Conservation (phyloP, 169 alveolate species). For the Toxoplasma gondii region DNA sequence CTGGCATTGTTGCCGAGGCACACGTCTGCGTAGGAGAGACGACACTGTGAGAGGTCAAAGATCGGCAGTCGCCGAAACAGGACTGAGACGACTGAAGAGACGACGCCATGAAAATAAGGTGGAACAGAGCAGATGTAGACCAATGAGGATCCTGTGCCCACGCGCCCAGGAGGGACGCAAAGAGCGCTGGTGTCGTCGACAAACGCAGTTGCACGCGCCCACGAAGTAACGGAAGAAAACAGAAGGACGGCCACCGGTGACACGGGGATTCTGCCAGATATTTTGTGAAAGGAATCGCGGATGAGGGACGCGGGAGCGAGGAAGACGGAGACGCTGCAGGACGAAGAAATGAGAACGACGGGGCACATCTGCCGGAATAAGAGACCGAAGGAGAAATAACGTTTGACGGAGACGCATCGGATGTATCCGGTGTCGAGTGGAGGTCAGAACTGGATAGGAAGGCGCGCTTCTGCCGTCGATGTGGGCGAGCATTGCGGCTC, state of each 20-base stretch:
- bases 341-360: background rate
- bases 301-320: background rate
- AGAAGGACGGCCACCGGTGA: conserved; percentile 8
- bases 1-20: too few species aligned
- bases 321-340: background rate
- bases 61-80: background rate
- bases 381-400: background rate
- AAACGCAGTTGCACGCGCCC: background rate
- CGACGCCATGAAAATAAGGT: background rate
- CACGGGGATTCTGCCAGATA: background rate
- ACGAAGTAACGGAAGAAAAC: background rate
- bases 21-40: too few species aligned
- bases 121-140: background rate
- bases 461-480: background rate
- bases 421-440: background rate
- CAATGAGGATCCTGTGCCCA: background rate
- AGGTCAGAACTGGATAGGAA: too few species aligned
- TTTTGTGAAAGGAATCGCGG: background rate
- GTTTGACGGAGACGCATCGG: background rate
- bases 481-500: background rate
- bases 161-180: background rate
- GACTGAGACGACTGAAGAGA: background rate
- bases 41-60: too few species aligned
- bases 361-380: background rate
- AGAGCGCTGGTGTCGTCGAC: background rate